Conservation (phyloP, 805 yeast genomes). For the Wickerhamomyces mucosus region DNA sequence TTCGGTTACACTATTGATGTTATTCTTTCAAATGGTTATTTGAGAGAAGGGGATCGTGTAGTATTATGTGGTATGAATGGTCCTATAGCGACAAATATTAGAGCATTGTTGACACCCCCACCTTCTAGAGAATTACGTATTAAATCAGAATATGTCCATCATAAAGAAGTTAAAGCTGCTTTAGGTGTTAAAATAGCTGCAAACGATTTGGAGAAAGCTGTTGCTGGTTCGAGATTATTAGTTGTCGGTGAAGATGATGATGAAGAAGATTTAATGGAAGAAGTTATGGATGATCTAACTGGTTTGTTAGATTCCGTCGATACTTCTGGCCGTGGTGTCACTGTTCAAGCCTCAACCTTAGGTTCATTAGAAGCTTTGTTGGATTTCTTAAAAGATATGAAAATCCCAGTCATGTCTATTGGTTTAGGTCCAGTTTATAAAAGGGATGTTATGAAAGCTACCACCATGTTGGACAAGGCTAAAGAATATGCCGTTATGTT, state of each 20-base stretch:
- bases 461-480: constrained; percentile 94
- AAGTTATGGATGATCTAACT: constrained; percentile 96
- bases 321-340: constrained; percentile 91
- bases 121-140: constrained; percentile 93
- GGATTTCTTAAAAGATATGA: constrained; percentile 96
- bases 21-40: constrained; percentile 89
- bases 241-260: constrained; percentile 97
- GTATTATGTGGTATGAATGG: constrained; percentile 98
- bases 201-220: constrained; percentile 94
- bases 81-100: constrained; percentile 90
- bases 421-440: constrained; percentile 97
- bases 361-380: constrained; percentile 96
- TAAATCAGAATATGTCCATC: constrained; percentile 94
- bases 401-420: constrained; percentile 98
- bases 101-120: constrained; percentile 96
- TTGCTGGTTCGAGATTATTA: constrained; percentile 93
- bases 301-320: constrained; percentile 93
- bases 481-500: constrained; percentile 96
- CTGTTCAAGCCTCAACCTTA: constrained; percentile 95
- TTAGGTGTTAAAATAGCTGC: constrained; percentile 98
- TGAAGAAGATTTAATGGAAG: constrained; percentile 95
- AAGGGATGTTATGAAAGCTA: constrained; percentile 96
- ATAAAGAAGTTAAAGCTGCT: constrained; percentile 97
- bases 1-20: constrained; percentile 98
- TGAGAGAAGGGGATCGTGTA: constrained; percentile 90